Percentiles rank a stretch among this genome's conserved stretches.
These are phyloP conservation scores for Hirschfeldia incana DNA, from an alignment of 345 rosid species.

Conservation along the genomic window DNA sequence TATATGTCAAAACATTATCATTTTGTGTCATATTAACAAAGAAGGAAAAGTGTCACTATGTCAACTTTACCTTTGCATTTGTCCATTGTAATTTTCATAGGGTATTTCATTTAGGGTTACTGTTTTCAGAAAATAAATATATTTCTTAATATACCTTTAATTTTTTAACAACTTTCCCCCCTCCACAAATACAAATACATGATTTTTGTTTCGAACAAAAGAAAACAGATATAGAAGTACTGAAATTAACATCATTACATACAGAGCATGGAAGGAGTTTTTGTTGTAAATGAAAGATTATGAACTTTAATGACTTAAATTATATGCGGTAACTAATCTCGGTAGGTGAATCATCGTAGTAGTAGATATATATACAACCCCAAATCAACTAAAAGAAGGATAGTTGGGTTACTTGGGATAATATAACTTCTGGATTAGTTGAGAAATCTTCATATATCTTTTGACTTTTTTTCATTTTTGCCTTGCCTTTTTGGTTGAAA, in stretches of 20 bases:
- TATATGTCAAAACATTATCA: neutral
- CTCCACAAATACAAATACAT: neutral
- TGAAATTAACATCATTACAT: neutral
- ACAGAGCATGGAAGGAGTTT: neutral
- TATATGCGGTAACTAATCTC: slow-evolving; percentile 20
- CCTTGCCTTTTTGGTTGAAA: slow-evolving; percentile 37
- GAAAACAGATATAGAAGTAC: neutral
- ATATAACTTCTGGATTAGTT: slow-evolving; percentile 36
- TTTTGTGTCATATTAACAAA: slow-evolving; percentile 1
- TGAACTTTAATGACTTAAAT: slow-evolving; percentile 15
- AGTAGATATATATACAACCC: slow-evolving; percentile 18
- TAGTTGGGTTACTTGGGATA: neutral
- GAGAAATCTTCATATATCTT: slow-evolving; percentile 33
- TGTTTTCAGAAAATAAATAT: neutral
- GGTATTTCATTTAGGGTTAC: slow-evolving; percentile 1
- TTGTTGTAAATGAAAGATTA: neutral
- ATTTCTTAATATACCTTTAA: neutral
- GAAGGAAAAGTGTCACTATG: neutral
- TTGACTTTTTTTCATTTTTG: slow-evolving; percentile 40
- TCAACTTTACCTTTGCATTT: slow-evolving; percentile 38
- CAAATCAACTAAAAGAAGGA: slow-evolving; percentile 19
- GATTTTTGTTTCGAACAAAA: neutral
- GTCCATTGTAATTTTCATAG: slow-evolving; percentile 17
- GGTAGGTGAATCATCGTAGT: slow-evolving; percentile 26
- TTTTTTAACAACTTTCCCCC: neutral